phyloP scores from a whole-genome alignment of 1,284 basidiomycete species.

The Ceratobasidium theobromae region DNA sequence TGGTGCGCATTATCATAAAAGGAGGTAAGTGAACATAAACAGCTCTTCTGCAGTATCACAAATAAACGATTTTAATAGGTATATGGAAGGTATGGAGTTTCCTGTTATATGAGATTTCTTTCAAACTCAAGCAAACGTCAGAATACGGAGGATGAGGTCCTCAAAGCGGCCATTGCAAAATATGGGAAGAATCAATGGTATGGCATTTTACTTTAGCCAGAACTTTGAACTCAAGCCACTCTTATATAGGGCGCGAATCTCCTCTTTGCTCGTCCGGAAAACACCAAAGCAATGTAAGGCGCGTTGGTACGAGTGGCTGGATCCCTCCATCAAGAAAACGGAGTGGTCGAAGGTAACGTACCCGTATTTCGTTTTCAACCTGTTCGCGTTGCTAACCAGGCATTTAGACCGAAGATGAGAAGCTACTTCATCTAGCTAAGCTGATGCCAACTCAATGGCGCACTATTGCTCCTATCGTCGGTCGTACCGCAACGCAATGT shows the following conservation, averaged over 20 bases:
- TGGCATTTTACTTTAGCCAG: conserved; percentile 36
- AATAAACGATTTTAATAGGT: conserved; percentile 18
- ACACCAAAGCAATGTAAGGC: conserved; percentile 99
- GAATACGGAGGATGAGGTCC: conserved; percentile 96
- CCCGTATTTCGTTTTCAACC: neutral
- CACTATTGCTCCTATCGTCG: conserved; percentile 98
- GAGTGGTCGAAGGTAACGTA: conserved; percentile 89
- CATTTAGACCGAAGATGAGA: conserved; percentile 90
- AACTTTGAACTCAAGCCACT: conserved; percentile 22
- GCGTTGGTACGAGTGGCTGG: conserved; percentile 99
- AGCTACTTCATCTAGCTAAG: conserved; percentile 95
- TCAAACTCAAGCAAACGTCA: neutral
- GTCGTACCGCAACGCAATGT: conserved; percentile 98
- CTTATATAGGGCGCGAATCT: conserved; percentile 86
- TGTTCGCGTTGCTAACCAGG: conserved; percentile 7
- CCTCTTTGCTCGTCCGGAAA: conserved; percentile 95
- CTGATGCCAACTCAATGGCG: conserved; percentile 99
- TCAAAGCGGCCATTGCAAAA: conserved; percentile 97
- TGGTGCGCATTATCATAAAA: conserved; percentile 89
- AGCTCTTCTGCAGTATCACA: neutral
- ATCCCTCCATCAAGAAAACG: conserved; percentile 99
- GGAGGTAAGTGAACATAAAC: conserved; percentile 59
- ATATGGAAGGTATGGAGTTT: conserved; percentile 42
- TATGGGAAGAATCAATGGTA: conserved; percentile 96
- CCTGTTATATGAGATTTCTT: neutral